Percentiles rank a stretch among this genome's conserved stretches.
Evolutionary conservation across 306 rosid species (phyloP).

Genomic region (Prunus kanzakura): DNA sequence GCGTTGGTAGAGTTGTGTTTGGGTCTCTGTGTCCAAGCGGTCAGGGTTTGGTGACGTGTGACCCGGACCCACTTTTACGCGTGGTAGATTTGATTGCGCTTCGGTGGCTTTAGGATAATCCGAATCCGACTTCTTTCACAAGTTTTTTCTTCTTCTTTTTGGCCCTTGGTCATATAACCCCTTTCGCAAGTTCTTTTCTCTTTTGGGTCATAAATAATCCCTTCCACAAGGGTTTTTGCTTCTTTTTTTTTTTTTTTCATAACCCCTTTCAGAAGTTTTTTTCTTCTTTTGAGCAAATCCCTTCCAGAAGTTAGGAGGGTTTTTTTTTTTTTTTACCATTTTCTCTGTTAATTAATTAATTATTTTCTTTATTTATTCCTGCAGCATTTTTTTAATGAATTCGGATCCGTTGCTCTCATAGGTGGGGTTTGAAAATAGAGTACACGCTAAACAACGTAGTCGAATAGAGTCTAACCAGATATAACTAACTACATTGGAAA

Average conservation of each 20-base stretch:
- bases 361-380: not conserved
- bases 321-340: not conserved
- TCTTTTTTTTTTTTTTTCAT: too few species aligned
- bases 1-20: not conserved
- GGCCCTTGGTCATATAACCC: not conserved
- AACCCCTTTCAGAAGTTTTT: not conserved
- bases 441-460: not conserved
- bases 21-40: not conserved
- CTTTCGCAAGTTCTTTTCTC: not conserved
- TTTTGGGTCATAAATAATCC: not conserved
- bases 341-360: not conserved
- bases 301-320: not conserved
- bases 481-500: not conserved
- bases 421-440: not conserved
- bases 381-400: too few species aligned
- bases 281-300: not conserved
- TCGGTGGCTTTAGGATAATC: slow-evolving; percentile 8
- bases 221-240: not conserved
- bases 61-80: slow-evolving; percentile 5
- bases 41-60: not conserved
- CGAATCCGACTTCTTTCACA: not conserved
- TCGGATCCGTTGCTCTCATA: not conserved
- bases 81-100: slow-evolving; percentile 7
- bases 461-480: not conserved
- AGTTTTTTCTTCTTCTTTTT: not conserved